A percentile compares a stretch with the other conserved stretches of the same genome.
These are phyloP conservation scores for Fusarium sp. DNA, from an alignment of 2,329 filamentous ascomycete genomes.

Conservation along the genomic window DNA sequence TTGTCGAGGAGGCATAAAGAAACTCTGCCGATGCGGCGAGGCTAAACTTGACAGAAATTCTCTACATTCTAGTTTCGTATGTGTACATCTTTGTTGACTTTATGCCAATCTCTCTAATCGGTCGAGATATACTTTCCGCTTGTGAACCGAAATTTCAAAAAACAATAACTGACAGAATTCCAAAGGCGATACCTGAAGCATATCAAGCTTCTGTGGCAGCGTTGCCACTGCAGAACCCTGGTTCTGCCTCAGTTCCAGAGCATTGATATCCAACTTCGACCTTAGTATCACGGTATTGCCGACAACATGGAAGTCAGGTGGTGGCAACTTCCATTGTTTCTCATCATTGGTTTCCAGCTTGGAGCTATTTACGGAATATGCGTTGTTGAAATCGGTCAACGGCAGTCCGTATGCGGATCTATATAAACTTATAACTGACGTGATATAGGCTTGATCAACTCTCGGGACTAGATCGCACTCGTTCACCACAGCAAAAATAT, in stretches of 20 bases:
- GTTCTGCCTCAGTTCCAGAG: neutral
- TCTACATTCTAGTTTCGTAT: neutral
- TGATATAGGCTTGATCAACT: slow-evolving; percentile 33
- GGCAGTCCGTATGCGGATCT: slow-evolving; percentile 23
- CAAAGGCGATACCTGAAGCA: neutral
- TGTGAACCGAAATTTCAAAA: slow-evolving; percentile 40
- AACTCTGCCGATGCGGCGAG: neutral
- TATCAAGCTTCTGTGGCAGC: slow-evolving; percentile 6
- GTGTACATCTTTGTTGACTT: too few relatives aligned
- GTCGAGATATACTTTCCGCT: slow-evolving; percentile 32
- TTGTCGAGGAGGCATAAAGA: slow-evolving; percentile 9
- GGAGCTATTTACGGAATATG: accelerated
- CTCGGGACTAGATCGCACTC: slow-evolving; percentile 41
- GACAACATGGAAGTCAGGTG: slow-evolving; percentile 1
- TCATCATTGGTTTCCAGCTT: accelerated
- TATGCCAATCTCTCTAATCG: slow-evolving; percentile 16
- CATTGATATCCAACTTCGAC: neutral
- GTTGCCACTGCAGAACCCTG: neutral
- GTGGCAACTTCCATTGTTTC: neutral
- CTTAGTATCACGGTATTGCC: slow-evolving; percentile 2
- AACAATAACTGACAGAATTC: slow-evolving; percentile 32
- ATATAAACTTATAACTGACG: slow-evolving; percentile 37
- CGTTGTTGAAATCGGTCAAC: neutral
- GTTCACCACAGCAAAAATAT: slow-evolving; percentile 33
- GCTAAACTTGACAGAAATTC: neutral